Evolutionary conservation across 805 yeast genomes (phyloP).

Genomic region (Soucietia sequanensis): DNA sequence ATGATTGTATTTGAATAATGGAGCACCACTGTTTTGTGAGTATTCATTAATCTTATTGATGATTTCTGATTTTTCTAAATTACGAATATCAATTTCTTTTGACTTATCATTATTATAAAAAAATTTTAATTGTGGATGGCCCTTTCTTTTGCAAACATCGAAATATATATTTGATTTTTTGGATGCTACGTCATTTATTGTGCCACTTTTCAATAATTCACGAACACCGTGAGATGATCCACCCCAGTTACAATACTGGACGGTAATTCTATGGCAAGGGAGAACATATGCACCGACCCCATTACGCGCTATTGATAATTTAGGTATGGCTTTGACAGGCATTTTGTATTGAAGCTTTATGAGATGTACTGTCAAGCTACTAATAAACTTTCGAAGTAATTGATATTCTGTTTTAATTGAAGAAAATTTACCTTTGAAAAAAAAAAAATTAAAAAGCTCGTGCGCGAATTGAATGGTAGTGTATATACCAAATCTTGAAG

Average conservation of each 20-base stretch:
- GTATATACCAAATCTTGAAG: too few species aligned
- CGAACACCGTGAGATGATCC: conserved; percentile 88
- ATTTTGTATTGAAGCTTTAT: too few species aligned
- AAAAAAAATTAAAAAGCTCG: too few species aligned
- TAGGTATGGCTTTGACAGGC: conserved; percentile 62
- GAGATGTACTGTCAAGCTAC: too few species aligned
- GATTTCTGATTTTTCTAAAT: conserved; percentile 61
- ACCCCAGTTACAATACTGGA: conserved; percentile 93
- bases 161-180: conserved; percentile 68
- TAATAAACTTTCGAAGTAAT: too few species aligned
- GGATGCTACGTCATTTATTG: conserved; percentile 56
- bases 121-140: conserved; percentile 72
- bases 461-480: too few species aligned
- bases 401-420: too few species aligned
- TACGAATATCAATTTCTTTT: conserved; percentile 71
- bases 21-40: conserved; percentile 69
- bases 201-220: conserved; percentile 54
- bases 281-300: conserved; percentile 73
- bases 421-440: too few species aligned
- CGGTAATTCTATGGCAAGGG: conserved; percentile 71
- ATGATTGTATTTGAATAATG: conserved; percentile 62
- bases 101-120: conserved; percentile 32
- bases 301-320: conserved; percentile 62
- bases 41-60: conserved; percentile 62
- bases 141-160: conserved; percentile 64